phyloP scores from a whole-genome alignment of 768 basidiomycete species.

The Jaapia argillacea region DNA sequence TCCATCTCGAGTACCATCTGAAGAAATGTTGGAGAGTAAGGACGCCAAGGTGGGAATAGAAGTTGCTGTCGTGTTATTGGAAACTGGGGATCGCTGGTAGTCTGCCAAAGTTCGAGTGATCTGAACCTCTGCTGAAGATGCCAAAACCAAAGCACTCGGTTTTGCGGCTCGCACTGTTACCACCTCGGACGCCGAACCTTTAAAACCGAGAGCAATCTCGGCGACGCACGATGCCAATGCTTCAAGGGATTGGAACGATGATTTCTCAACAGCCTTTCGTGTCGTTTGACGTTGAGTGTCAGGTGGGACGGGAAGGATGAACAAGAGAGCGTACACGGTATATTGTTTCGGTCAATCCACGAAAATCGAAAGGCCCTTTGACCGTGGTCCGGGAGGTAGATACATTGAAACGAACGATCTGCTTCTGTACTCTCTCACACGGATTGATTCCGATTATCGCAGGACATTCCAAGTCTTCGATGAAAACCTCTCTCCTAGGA shows the following conservation, averaged over 20 bases:
- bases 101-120: conserved; percentile 37
- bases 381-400: conserved; percentile 17
- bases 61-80: neutral
- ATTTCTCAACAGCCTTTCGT: conserved; percentile 33
- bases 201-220: conserved; percentile 27
- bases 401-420: conserved; percentile 47
- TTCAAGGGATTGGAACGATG: conserved; percentile 58
- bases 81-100: conserved; percentile 10
- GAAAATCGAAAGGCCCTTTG: conserved; percentile 26
- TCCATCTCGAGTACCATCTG: neutral
- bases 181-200: conserved; percentile 9
- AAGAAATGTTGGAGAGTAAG: neutral
- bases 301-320: neutral
- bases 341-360: conserved; percentile 24
- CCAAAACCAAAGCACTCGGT: conserved; percentile 60
- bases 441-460: conserved; percentile 61
- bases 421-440: conserved; percentile 54
- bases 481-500: conserved; percentile 11
- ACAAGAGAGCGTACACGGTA: conserved; percentile 21
- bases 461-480: conserved; percentile 35
- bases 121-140: conserved; percentile 53
- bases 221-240: conserved; percentile 54
- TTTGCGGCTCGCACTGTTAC: conserved; percentile 59
- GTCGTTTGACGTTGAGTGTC: conserved; percentile 1
- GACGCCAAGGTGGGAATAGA: neutral